phyloP scores from a whole-genome alignment of 2,329 filamentous ascomycete species.

The Coniochaeta prunicola region DNA sequence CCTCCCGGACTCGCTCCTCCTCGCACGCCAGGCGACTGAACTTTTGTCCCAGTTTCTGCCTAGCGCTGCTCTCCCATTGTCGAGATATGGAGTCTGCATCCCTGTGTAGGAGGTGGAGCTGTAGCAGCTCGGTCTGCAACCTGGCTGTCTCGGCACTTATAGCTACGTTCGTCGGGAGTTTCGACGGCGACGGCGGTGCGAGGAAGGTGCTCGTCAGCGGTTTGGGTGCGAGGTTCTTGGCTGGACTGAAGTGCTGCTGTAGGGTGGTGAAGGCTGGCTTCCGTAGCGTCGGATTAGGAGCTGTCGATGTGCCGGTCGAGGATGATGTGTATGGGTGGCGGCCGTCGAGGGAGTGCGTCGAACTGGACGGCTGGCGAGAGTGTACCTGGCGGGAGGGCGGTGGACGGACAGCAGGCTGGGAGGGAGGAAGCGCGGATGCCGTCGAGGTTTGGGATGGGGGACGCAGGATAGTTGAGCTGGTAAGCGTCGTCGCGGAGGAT shows the following conservation, averaged over 20 bases:
- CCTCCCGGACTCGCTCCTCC: conserved; percentile 24
- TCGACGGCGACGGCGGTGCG: conserved; percentile 53
- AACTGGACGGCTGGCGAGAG: too few relatives aligned
- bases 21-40: conserved; percentile 32
- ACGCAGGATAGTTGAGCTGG: conserved; percentile 29
- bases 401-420: conserved; percentile 5
- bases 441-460: conserved; percentile 21
- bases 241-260: conserved; percentile 62
- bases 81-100: conserved; percentile 34
- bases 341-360: neutral
- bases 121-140: conserved; percentile 58
- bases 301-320: neutral
- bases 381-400: neutral
- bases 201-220: conserved; percentile 51
- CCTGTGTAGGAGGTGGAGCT: conserved; percentile 57
- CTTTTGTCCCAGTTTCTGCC: conserved; percentile 33
- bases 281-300: neutral
- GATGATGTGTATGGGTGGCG: neutral
- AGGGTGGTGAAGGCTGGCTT: conserved; percentile 51
- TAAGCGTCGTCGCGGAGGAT: conserved; percentile 31
- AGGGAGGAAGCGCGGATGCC: conserved; percentile 9
- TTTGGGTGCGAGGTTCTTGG: conserved; percentile 53
- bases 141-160: conserved; percentile 49
- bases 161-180: conserved; percentile 53
- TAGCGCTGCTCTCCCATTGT: conserved; percentile 52